phyloP scores from a whole-genome alignment of 345 rosid genomes.

The Xanthoceras sorbifolium region DNA sequence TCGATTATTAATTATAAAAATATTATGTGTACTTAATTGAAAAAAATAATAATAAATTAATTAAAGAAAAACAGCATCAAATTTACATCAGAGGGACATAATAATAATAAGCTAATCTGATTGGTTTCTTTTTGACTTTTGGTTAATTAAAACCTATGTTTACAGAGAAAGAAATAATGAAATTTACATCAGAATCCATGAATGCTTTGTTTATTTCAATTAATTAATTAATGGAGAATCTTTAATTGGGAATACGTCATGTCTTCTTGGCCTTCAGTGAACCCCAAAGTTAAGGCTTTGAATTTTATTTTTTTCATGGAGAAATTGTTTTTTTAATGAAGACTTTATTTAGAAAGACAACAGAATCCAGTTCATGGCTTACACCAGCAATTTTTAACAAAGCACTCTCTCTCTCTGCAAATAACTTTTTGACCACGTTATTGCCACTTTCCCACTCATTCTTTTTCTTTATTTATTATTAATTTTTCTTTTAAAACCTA shows the following conservation, averaged over 20 bases:
- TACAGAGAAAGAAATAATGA: constrained; percentile 29
- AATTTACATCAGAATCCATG: constrained; percentile 65
- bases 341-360: constrained; percentile 38
- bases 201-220: constrained; percentile 14
- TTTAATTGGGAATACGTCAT: constrained; percentile 52
- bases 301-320: constrained; percentile 25
- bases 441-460: constrained; percentile 44
- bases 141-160: neutral
- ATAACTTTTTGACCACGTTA: constrained; percentile 53
- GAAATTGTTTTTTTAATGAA: constrained; percentile 23
- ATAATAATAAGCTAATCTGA: constrained; percentile 9
- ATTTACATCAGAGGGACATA: constrained; percentile 17
- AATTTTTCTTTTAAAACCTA: neutral
- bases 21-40: neutral
- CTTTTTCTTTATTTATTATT: constrained; percentile 6
- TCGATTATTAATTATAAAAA: neutral
- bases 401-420: constrained; percentile 10
- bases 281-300: constrained; percentile 49
- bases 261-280: constrained; percentile 50
- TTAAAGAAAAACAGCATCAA: constrained; percentile 24
- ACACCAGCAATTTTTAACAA: constrained; percentile 42
- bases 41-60: neutral
- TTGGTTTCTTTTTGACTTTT: constrained; percentile 17
- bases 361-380: constrained; percentile 62
- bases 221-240: constrained; percentile 58